Base-by-base conservation (phyloP, 2,329 filamentous ascomycete genomes). In the Cladorrhinum sp. region DNA sequence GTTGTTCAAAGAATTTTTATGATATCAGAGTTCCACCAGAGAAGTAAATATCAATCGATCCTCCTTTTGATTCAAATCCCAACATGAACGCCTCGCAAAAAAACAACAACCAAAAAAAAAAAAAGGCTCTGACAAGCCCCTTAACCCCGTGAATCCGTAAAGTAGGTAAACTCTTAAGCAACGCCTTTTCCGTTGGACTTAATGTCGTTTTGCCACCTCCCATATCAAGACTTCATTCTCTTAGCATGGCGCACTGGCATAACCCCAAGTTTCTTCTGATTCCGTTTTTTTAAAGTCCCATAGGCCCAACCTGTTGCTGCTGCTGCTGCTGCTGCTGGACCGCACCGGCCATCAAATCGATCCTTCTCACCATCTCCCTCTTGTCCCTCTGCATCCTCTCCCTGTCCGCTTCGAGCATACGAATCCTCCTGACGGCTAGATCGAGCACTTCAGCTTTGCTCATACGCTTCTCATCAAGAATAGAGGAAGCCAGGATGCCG, bases 381-480 rank as follows among this genome's bases (percentile, higher is more conserved):
- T 68, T 65, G 56, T 75, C 72, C 38, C 64, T 65, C 12, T 68
- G 64, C 16, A 76, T 67, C 4, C 57, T 50, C 22, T 68, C 65
- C 6, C 66, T 64, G 52, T 72, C 71, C 50, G 65, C 64, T 63
- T 76, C 73, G 6, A 76, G 65, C 45, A 63, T 60, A 55, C 69
- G 60, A 58, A 76, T 76, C 49, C 74, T 67, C 32, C 67, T 63
- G 12, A 71, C 68, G n/a, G 74, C 73, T 61, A 75, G 64, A 36
- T 75, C 74, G 18, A 76, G 57, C 13, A 76, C 73, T 60, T 76
- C 73, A 13, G 70, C 73, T 62, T 76, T 76, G 67, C 73, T 76
- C 27, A 73, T 66, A 10, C 71, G 67, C 38, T 45, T 72, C 68
- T 64, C 64, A 12, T 59, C 63, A 18, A 50, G 23, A 5, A 45